Evolutionary conservation across 139 green algal species (phyloP).

Genomic region (Protoeuglena noctilucae): DNA sequence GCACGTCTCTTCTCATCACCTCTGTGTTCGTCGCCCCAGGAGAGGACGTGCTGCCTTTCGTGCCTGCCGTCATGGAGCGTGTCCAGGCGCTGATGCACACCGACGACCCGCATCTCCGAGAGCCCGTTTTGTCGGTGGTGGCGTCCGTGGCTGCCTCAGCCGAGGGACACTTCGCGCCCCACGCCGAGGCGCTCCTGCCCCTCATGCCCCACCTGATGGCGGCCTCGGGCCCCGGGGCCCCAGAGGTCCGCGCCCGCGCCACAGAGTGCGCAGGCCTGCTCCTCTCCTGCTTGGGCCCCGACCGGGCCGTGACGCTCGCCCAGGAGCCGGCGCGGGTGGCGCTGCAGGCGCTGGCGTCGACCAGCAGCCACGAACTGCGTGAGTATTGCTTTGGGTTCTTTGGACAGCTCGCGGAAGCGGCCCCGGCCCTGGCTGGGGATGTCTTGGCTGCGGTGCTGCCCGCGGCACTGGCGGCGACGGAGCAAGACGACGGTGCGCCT

Average conservation of each 20-base stretch:
- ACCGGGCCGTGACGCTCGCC: conserved; percentile 51
- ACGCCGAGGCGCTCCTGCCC: neutral
- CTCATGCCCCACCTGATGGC: neutral
- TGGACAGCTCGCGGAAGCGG: neutral
- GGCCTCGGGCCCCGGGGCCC: no score
- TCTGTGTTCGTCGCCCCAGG: no score
- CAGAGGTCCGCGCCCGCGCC: no score
- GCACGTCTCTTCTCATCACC: no score
- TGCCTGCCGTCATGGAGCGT: neutral
- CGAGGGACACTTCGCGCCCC: neutral
- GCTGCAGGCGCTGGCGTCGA: conserved; percentile 8
- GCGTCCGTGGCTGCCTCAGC: neutral
- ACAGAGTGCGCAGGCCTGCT: neutral
- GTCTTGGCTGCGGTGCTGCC: neutral
- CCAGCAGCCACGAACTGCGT: neutral
- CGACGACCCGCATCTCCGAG: neutral
- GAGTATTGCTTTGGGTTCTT: neutral
- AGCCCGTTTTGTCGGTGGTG: neutral
- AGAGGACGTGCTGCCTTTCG: neutral
- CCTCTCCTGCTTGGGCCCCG: no score
- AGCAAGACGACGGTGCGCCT: neutral
- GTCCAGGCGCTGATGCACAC: neutral
- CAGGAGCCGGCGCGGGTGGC: conserved; percentile 20
- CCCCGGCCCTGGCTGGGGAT: neutral
- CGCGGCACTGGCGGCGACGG: neutral